A percentile compares a stretch with the other conserved stretches of the same genome.
Conservation (phyloP, 352 stramenopile genomes). For the Pythium inflatum region DNA sequence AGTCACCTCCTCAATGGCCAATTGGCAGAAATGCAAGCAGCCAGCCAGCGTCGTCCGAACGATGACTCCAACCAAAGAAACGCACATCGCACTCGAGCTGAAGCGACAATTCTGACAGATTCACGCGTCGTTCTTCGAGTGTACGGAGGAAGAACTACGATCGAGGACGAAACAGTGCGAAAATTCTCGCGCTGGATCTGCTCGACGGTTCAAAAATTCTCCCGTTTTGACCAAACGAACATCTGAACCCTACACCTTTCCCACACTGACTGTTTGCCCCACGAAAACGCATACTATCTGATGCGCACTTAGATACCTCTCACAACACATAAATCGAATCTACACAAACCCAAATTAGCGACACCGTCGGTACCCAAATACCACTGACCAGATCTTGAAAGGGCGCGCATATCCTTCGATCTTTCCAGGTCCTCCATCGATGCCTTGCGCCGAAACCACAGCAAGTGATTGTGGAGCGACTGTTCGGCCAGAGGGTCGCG, state of each 20-base stretch:
- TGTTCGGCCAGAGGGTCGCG: neutral
- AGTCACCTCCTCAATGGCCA: conserved; percentile 3
- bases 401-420: too few species aligned
- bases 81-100: neutral
- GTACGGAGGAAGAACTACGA: too few species aligned
- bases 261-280: conserved; percentile 6
- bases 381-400: too few species aligned
- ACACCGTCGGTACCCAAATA: neutral
- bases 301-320: neutral
- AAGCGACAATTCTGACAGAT: too few species aligned
- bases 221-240: too few species aligned
- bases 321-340: neutral
- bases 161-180: neutral
- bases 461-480: too few species aligned
- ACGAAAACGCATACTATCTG: neutral
- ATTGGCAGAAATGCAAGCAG: conserved; percentile 9
- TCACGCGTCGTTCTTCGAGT: neutral
- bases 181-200: conserved; percentile 12
- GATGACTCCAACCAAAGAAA: neutral
- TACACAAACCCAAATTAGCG: neutral
- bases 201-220: too few species aligned
- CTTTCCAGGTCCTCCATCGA: too few species aligned
- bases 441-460: too few species aligned
- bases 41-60: too few species aligned
- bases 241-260: conserved; percentile 13